Evolutionary conservation across 192 early-diverging fungal species (phyloP).

Genomic region (Blastocladiella britannica): DNA sequence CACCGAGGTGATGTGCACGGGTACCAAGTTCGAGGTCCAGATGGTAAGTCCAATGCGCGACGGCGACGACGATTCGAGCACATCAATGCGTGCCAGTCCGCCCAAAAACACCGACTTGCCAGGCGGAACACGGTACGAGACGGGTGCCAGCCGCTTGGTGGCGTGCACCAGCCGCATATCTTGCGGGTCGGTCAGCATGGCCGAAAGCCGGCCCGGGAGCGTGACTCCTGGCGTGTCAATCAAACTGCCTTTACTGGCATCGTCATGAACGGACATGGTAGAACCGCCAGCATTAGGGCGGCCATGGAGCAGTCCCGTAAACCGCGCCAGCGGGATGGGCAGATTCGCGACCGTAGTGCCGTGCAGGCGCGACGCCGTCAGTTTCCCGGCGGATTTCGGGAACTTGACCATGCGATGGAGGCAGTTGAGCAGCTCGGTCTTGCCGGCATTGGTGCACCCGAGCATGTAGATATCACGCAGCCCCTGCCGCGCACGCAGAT

Average conservation of each 20-base stretch:
- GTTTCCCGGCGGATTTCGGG: slow-evolving; percentile 18
- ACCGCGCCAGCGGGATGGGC: slow-evolving; percentile 28
- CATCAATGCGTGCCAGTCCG: slow-evolving; percentile 34
- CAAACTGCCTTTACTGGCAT: slow-evolving; percentile 16
- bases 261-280: slow-evolving; percentile 13
- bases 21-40: slow-evolving; percentile 17
- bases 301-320: slow-evolving; percentile 19
- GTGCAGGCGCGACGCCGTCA: slow-evolving; percentile 37
- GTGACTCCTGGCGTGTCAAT: slow-evolving; percentile 46
- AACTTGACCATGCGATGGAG: slow-evolving; percentile 30
- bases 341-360: slow-evolving; percentile 52
- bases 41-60: slow-evolving; percentile 28
- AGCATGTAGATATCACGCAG: slow-evolving; percentile 43
- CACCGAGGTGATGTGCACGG: slow-evolving; percentile 35
- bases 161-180: slow-evolving; percentile 26
- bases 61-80: slow-evolving; percentile 15
- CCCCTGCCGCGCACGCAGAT: slow-evolving; percentile 14
- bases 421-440: slow-evolving; percentile 48
- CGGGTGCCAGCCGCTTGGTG: slow-evolving; percentile 19
- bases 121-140: slow-evolving; percentile 28
- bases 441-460: slow-evolving; percentile 55
- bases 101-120: slow-evolving; percentile 33
- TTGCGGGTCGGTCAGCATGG: slow-evolving; percentile 17
- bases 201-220: slow-evolving; percentile 24
- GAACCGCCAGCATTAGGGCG: neutral